A percentile compares a stretch with the other conserved stretches of the same genome.
These are phyloP conservation scores for Claviceps africana DNA, from an alignment of 2,329 filamentous ascomycete species.

Conservation along the genomic window DNA sequence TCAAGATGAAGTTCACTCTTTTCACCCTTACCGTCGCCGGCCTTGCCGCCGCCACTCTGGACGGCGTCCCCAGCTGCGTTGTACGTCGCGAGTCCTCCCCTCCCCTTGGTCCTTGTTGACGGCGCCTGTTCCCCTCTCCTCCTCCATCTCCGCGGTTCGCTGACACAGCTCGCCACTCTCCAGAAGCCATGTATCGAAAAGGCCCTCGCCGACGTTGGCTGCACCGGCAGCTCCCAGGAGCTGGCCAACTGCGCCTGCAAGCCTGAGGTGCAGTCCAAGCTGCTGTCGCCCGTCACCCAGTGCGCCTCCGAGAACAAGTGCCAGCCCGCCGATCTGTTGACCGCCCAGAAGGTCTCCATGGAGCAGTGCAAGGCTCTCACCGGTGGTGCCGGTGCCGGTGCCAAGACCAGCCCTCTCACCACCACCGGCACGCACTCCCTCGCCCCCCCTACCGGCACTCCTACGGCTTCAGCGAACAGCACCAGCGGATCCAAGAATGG, in stretches of 20 bases:
- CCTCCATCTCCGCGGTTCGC: too few species aligned
- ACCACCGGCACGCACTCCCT: conserved; percentile 3
- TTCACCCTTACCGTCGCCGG: conserved; percentile 20
- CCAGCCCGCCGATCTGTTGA: conserved; percentile 14
- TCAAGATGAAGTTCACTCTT: conserved; percentile 28
- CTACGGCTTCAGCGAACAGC: neutral
- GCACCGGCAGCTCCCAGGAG: neutral
- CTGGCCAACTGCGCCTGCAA: conserved; percentile 24
- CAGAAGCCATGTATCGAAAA: conserved; percentile 22
- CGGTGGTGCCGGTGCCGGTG: neutral
- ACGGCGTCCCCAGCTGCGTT: conserved; percentile 24
- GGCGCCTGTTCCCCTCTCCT: too few species aligned
- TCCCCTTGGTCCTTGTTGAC: too few species aligned
- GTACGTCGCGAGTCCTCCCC: too few species aligned
- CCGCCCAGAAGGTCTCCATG: conserved; percentile 19
- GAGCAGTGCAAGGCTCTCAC: conserved; percentile 15
- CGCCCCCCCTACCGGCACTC: conserved; percentile 1
- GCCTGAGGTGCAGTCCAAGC: conserved; percentile 20
- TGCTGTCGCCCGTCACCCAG: conserved; percentile 15
- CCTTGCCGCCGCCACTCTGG: conserved; percentile 23
- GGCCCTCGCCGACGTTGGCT: conserved; percentile 15
- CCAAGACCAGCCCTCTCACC: neutral
- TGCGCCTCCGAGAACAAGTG: conserved; percentile 23
- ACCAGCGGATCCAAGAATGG: too few species aligned
- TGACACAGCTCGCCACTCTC: neutral